phyloP scores from a whole-genome alignment of 768 basidiomycete genomes.

The Mycena maculata region DNA sequence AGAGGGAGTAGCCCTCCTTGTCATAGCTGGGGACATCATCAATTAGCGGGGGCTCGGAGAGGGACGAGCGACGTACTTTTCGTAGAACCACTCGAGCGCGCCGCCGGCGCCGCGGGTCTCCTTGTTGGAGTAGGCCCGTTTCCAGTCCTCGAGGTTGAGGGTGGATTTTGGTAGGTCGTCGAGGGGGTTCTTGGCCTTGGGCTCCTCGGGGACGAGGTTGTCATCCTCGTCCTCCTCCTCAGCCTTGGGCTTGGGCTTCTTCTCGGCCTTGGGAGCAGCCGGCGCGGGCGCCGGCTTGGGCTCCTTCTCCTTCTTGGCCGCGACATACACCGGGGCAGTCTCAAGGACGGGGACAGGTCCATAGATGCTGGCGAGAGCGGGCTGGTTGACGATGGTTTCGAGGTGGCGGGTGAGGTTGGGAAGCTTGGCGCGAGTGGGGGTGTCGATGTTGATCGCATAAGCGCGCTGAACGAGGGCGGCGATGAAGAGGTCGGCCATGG shows the following conservation, averaged over 20 bases:
- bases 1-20: constrained; percentile 87
- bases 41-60: neutral
- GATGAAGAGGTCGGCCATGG: constrained; percentile 86
- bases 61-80: constrained; percentile 71
- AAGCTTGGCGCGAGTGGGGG: constrained; percentile 69
- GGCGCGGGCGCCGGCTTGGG: constrained; percentile 56
- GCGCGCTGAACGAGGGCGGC: constrained; percentile 69
- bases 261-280: constrained; percentile 71
- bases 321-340: constrained; percentile 75
- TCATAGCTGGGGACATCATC: constrained; percentile 71
- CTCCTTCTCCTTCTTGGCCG: constrained; percentile 82
- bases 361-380: constrained; percentile 75
- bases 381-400: constrained; percentile 91
- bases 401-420: constrained; percentile 86
- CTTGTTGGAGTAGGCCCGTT: constrained; percentile 97
- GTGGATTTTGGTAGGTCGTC: constrained; percentile 89
- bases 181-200: constrained; percentile 95
- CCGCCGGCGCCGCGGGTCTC: constrained; percentile 90
- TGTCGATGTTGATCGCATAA: constrained; percentile 71
- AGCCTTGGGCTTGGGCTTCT: constrained; percentile 68
- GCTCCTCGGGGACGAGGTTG: constrained; percentile 80
- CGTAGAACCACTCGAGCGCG: constrained; percentile 95
- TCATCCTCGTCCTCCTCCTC: constrained; percentile 79
- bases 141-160: constrained; percentile 96
- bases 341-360: constrained; percentile 71